A percentile compares a stretch with the other conserved stretches of the same genome.
Conservation (phyloP, 2,329 filamentous ascomycete species). For the Ustilaginoidea virens region DNA sequence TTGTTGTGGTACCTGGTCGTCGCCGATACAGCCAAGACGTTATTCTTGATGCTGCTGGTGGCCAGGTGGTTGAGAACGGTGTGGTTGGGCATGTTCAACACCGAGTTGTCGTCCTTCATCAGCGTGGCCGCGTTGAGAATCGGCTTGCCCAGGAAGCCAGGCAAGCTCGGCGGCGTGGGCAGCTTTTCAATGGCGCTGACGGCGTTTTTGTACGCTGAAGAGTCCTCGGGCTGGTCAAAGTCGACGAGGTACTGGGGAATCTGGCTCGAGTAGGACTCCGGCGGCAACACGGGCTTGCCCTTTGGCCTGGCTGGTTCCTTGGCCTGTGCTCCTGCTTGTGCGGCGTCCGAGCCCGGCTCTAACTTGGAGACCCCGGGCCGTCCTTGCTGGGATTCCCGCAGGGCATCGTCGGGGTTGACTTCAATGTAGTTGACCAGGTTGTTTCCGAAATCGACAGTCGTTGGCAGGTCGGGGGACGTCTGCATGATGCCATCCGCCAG, state of each 20-base stretch:
- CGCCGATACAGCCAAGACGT: constrained; percentile 84
- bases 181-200: constrained; percentile 61
- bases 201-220: constrained; percentile 56
- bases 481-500: constrained; percentile 89
- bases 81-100: constrained; percentile 92
- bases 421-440: constrained; percentile 98
- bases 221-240: constrained; percentile 73
- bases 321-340: constrained; percentile 10
- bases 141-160: constrained; percentile 83
- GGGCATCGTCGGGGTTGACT: constrained; percentile 61
- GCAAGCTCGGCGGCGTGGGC: constrained; percentile 71
- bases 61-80: constrained; percentile 93
- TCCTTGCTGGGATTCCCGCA: constrained; percentile 16
- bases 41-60: constrained; percentile 95
- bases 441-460: constrained; percentile 94
- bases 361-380: constrained; percentile 6
- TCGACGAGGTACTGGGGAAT: constrained; percentile 80
- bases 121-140: constrained; percentile 83
- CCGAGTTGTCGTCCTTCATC: constrained; percentile 96
- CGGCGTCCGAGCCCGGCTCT: constrained; percentile 3
- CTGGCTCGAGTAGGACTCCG: constrained; percentile 49
- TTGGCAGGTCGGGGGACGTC: constrained; percentile 74
- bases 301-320: constrained; percentile 28
- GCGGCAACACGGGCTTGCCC: constrained; percentile 40
- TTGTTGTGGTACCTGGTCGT: constrained; percentile 97